These are phyloP conservation scores for Pseudocercospora crystallina DNA, from an alignment of 2,329 filamentous ascomycete species.

Conservation along the genomic window DNA sequence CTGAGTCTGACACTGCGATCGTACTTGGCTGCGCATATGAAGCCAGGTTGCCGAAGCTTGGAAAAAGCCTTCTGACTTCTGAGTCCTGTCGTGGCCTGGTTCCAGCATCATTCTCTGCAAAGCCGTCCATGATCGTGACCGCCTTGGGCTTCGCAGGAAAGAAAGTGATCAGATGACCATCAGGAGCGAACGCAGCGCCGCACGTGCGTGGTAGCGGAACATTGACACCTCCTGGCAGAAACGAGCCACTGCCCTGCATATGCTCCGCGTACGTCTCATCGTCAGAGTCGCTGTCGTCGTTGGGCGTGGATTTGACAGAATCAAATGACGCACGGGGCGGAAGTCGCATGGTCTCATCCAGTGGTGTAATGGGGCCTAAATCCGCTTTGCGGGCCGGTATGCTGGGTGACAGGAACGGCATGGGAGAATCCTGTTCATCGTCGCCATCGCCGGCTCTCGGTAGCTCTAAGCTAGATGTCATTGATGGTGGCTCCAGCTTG, in stretches of 20 bases:
- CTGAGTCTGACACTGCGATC: constrained; percentile 9
- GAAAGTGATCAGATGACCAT: constrained; percentile 59
- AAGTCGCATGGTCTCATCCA: constrained; percentile 56
- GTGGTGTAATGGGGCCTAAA: constrained; percentile 30
- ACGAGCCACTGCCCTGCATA: constrained; percentile 49
- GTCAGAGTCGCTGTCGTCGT: constrained; percentile 38
- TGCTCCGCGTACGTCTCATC: constrained; percentile 65
- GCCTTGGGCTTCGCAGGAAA: constrained; percentile 52
- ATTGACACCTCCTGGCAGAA: constrained; percentile 62
- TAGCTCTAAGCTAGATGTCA: constrained; percentile 32
- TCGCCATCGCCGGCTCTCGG: constrained; percentile 15
- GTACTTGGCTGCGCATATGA: background rate
- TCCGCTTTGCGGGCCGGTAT: constrained; percentile 29
- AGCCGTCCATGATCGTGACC: constrained; percentile 22
- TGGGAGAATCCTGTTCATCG: constrained; percentile 27
- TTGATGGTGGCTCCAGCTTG: constrained; percentile 14
- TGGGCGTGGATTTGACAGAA: constrained; percentile 41
- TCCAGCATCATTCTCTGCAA: constrained; percentile 38
- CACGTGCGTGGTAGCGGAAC: constrained; percentile 62
- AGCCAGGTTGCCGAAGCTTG: constrained; percentile 32
- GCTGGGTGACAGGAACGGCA: constrained; percentile 34
- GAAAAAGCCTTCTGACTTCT: constrained; percentile 37
- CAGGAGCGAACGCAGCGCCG: constrained; percentile 58
- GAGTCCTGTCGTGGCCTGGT: constrained; percentile 66
- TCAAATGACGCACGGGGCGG: constrained; percentile 59